phyloP scores from a whole-genome alignment of 169 alveolate species.

The Perkinsus chesapeaki region DNA sequence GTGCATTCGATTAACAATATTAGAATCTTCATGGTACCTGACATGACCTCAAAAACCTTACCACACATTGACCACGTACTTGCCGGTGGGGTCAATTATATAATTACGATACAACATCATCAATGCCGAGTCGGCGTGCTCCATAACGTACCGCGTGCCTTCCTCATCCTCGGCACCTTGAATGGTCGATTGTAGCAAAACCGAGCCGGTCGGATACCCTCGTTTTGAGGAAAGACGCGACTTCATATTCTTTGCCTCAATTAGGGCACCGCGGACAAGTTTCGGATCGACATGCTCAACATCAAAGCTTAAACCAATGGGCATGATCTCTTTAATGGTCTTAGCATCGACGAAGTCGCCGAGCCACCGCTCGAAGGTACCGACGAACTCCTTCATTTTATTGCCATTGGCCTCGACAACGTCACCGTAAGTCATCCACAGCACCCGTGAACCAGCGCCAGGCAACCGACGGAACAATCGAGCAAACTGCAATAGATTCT shows the following conservation, averaged over 20 bases:
- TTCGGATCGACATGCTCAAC: neutral
- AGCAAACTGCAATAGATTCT: neutral
- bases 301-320: neutral
- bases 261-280: neutral
- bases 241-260: neutral
- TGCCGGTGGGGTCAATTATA: neutral
- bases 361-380: neutral
- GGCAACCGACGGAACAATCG: neutral
- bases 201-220: neutral
- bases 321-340: neutral
- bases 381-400: neutral
- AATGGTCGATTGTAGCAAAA: neutral
- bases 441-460: neutral
- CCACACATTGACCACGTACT: neutral
- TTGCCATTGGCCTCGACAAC: neutral
- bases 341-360: neutral
- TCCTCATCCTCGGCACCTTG: neutral
- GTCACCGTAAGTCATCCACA: neutral
- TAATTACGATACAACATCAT: neutral
- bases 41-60: neutral
- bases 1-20: neutral
- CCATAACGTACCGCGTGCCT: neutral
- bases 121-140: neutral
- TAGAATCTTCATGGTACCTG: neutral
- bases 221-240: neutral